Evolutionary conservation across 2,329 filamentous ascomycete species (phyloP).

Genomic region (Didymella segeticola): DNA sequence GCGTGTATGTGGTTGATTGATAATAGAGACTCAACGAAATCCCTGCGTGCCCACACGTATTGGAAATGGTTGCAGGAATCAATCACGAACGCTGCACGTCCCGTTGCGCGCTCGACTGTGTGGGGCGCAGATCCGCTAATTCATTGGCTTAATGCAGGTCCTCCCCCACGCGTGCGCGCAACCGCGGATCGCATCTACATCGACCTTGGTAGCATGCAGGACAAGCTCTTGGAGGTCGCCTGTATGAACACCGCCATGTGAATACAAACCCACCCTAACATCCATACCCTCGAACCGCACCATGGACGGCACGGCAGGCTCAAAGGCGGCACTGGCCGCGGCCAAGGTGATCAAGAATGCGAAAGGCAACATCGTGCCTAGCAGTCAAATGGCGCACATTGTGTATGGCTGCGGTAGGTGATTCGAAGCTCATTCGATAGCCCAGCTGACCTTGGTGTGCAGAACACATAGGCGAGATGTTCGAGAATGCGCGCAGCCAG

Average conservation of each 20-base stretch:
- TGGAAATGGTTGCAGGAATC: neutral
- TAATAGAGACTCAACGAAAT: neutral
- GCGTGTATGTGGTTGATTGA: neutral
- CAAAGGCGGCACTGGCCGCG: slow-evolving; percentile 51
- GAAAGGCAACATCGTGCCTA: slow-evolving; percentile 49
- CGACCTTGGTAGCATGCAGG: slow-evolving; percentile 1
- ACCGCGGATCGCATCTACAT: slow-evolving; percentile 13
- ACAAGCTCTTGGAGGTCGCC: slow-evolving; percentile 1
- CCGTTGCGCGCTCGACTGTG: neutral
- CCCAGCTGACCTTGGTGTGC: slow-evolving; percentile 28
- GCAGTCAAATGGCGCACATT: slow-evolving; percentile 50
- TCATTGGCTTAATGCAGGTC: slow-evolving; percentile 44
- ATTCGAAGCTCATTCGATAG: neutral
- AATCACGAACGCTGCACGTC: slow-evolving; percentile 1
- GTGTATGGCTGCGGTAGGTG: slow-evolving; percentile 53
- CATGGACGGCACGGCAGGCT: slow-evolving; percentile 50
- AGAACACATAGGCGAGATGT: slow-evolving; percentile 77
- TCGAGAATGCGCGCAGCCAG: slow-evolving; percentile 71
- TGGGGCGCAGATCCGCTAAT: slow-evolving; percentile 17
- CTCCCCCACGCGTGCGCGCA: slow-evolving; percentile 25
- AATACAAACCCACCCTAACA: neutral
- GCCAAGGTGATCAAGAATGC: slow-evolving; percentile 54
- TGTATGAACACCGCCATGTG: slow-evolving; percentile 14
- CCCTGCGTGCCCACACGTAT: neutral
- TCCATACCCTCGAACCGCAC: slow-evolving; percentile 11